A percentile compares a stretch with the other conserved stretches of the same genome.
Evolutionary conservation across 148 eudicot species (phyloP).

Genomic region (Rhododendron ovatum): DNA sequence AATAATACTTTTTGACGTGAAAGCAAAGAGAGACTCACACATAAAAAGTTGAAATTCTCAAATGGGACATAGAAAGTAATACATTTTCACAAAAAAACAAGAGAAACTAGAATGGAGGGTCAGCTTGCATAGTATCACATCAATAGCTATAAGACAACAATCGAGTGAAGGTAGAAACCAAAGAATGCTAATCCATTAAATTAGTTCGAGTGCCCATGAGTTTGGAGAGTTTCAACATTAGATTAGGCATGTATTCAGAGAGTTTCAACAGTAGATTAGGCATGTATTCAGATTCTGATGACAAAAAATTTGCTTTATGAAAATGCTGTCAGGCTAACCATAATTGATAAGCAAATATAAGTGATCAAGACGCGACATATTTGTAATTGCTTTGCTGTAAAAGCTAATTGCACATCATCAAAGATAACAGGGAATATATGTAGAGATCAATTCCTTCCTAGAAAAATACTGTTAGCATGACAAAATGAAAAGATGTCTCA

Average conservation of each 20-base stretch:
- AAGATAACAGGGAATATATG: not conserved
- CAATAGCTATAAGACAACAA: not conserved
- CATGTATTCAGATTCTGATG: not conserved
- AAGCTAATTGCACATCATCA: not conserved
- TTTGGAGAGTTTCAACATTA: not conserved
- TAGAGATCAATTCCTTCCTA: not conserved
- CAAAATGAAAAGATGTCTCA: not conserved
- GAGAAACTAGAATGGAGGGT: not conserved
- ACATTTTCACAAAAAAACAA: not conserved
- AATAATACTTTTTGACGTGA: not conserved
- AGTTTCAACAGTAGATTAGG: not conserved
- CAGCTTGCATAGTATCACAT: not conserved
- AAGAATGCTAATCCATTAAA: not conserved
- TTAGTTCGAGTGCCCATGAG: not conserved
- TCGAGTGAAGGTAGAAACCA: not conserved
- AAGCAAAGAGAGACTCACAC: not conserved
- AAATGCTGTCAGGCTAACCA: not conserved
- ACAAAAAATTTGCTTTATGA: not conserved
- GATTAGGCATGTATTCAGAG: not conserved
- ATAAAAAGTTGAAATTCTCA: not conserved
- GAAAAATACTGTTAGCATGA: not conserved
- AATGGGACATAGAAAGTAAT: not conserved
- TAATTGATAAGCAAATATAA: not conserved
- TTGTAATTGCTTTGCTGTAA: not conserved
- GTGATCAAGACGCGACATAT: not conserved